These are phyloP conservation scores for Aspergillus heteromorphus DNA, from an alignment of 495 filamentous ascomycete genomes.

Conservation along the genomic window DNA sequence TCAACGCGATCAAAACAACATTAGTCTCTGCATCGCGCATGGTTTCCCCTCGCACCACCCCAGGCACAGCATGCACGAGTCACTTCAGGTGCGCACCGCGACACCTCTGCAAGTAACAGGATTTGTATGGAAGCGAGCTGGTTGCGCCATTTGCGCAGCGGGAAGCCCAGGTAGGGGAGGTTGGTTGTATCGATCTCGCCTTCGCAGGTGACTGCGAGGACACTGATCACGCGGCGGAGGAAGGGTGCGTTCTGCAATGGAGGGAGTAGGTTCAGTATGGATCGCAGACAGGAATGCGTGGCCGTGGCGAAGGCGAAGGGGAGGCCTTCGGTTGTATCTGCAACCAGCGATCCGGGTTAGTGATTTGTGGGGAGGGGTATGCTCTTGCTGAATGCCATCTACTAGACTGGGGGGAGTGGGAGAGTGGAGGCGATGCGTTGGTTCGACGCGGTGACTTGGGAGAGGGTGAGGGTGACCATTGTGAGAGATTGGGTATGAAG, in stretches of 20 bases:
- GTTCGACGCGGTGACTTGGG: too few relatives aligned
- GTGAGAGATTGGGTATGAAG: too few relatives aligned
- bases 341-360: too few relatives aligned
- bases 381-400: too few relatives aligned
- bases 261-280: conserved; percentile 2
- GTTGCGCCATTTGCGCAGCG: background rate
- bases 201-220: background rate
- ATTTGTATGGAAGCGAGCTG: too few relatives aligned
- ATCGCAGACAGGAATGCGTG: conserved; percentile 1
- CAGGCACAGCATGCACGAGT: conserved; percentile 2
- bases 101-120: background rate
- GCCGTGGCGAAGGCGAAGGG: background rate
- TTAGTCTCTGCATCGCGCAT: too few relatives aligned
- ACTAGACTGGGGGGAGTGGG: too few relatives aligned
- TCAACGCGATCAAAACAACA: too few relatives aligned
- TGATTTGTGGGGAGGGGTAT: too few relatives aligned
- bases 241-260: background rate
- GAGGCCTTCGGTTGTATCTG: background rate
- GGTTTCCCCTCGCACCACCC: background rate
- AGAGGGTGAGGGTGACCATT: too few relatives aligned
- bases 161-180: background rate
- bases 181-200: background rate
- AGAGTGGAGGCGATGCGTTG: too few relatives aligned
- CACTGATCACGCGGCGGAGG: background rate
- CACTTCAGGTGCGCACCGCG: background rate